These are phyloP conservation scores for Lablab purpureus DNA, from an alignment of 306 rosid species.

Conservation along the genomic window DNA sequence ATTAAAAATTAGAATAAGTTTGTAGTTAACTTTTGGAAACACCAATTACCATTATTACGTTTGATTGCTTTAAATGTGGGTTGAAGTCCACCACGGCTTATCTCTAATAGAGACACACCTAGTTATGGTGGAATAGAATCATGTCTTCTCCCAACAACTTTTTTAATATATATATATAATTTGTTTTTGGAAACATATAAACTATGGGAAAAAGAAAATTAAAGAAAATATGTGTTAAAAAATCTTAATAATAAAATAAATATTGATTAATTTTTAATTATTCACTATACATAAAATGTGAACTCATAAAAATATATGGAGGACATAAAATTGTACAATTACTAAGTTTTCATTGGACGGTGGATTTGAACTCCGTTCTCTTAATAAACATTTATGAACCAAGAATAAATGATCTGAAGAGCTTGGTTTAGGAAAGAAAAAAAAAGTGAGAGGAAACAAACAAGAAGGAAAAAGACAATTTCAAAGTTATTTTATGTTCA, in stretches of 20 bases:
- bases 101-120: conserved; percentile 30
- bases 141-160: conserved; percentile 9
- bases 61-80: conserved; percentile 13
- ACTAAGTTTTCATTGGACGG: neutral
- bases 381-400: no score
- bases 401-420: no score
- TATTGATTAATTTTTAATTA: no score
- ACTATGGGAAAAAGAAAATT: neutral
- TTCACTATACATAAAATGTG: no score
- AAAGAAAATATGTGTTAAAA: neutral
- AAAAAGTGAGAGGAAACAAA: no score
- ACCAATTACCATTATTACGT: neutral
- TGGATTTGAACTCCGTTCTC: neutral
- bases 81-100: conserved; percentile 19
- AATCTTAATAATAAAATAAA: no score
- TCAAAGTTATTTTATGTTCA: no score
- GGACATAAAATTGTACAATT: neutral
- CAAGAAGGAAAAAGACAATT: no score
- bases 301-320: neutral
- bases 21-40: neutral
- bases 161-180: neutral
- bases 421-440: no score
- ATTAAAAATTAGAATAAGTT: neutral
- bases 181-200: neutral
- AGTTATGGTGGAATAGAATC: conserved; percentile 24